Evolutionary conservation across 768 basidiomycete genomes (phyloP), one percentile per base, ranked within the genome.

Genomic region (Suillus discolor): DNA sequence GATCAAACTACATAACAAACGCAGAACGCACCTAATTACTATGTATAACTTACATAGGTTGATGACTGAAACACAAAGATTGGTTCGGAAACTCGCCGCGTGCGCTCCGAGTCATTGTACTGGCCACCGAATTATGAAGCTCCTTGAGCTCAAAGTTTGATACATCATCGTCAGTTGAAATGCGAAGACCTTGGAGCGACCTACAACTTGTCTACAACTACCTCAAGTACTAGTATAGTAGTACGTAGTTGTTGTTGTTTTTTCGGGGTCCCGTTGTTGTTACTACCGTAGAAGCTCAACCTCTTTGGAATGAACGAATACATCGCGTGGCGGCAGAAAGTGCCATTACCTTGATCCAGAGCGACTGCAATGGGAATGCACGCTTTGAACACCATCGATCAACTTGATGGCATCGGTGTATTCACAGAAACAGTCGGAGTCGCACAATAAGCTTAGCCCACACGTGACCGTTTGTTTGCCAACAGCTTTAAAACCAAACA

Each of bases 401-500:
- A 13, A 23, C 38, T 5, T 39, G 4, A 31, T 31, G 31, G 28
- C 6, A 31, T 31, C 31, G 13, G 11, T 39, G 38, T 39, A 39
- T 13, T 11, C 38, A 39, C 12, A 39, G 38, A 39, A 39, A 39
- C 13, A 39, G 38, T 13, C 38, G 11, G 0, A 39, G 11, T 39
- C 3, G 38, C 12, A 41, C n/a, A n/a, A n/a, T n/a, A n/a, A n/a
- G n/a, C n/a, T 39, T 13, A 2, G 13, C 39, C 44, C 20, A 44
- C 47, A 47, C 47, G 47, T 47, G 47, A 47, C 47, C 25, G 23
- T 49, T 49, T 49, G 47, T 49, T 49, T 49, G 47, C 67, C 68
- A 75, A 63, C 12, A 34, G 65, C 74, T 67, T 77, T 57, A 0
- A 64, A 70, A 76, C 63, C 71, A 75, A 77, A 77, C 71, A 75